A percentile compares a stretch with the other conserved stretches of the same genome.
phyloP scores from a whole-genome alignment of 345 rosid species.

The Viola odorata region DNA sequence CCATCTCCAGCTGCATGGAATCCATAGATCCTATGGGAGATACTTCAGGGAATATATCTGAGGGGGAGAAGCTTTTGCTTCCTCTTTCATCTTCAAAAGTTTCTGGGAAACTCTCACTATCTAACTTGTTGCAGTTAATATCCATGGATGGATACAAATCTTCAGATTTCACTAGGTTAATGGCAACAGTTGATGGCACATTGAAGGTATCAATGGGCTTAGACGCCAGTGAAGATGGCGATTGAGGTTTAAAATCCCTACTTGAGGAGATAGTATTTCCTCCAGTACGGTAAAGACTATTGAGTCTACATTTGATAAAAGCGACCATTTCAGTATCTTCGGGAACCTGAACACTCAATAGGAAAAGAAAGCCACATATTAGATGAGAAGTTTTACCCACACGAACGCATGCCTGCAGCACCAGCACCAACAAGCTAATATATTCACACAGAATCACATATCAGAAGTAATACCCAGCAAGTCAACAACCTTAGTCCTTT shows the following conservation, averaged over 20 bases:
- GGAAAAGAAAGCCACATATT: background rate
- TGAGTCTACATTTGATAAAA: constrained; percentile 31
- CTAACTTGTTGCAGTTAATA: constrained; percentile 17
- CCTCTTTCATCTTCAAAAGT: constrained; percentile 15
- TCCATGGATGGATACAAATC: constrained; percentile 7
- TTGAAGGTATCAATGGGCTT: constrained; percentile 19
- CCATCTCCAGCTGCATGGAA: constrained; percentile 19
- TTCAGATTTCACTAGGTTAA: constrained; percentile 14
- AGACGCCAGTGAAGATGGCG: constrained; percentile 10
- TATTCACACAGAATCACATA: background rate
- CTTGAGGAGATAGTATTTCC: constrained; percentile 11
- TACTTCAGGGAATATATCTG: constrained; percentile 16
- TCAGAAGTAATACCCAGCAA: no score
- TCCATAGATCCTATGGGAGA: constrained; percentile 18
- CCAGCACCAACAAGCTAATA: background rate
- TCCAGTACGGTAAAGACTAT: constrained; percentile 12
- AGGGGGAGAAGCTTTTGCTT: background rate
- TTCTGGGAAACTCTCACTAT: constrained; percentile 12
- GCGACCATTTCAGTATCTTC: constrained; percentile 37
- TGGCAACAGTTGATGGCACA: constrained; percentile 18
- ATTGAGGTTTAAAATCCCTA: constrained; percentile 18
- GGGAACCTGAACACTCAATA: constrained; percentile 34
- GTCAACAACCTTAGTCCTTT: no score
- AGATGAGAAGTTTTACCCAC: background rate
- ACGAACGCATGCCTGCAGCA: background rate